Evolutionary conservation across 345 rosid genomes (phyloP), one percentile per base, ranked within the genome.

Genomic region (Euclidium syriacum): DNA sequence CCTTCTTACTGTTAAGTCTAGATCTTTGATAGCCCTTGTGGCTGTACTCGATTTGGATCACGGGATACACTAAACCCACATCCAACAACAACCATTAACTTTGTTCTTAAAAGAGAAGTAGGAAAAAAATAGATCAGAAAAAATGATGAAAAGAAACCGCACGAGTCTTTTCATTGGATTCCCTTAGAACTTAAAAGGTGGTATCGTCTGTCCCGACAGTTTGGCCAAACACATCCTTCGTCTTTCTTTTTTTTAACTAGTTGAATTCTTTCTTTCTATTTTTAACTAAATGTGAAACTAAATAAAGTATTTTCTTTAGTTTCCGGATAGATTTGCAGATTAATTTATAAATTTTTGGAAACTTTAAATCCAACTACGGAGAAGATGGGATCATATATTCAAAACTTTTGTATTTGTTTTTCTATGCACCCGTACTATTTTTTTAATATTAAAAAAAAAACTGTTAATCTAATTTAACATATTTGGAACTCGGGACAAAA

Each of bases 131-230:
- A 43, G 16, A 10, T 0, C 2, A 38, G 24, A 22, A 9, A 60
- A 62, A 62, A 56, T 71, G 64, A 63, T 62, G 59, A 48, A 14
- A 51, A n/a, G 64, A 72, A 27, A 67, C 67, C 72, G 67, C 72
- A 72, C 67, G 76, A 65, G 72, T 65, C 62, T 42, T 50, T 65
- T 59, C 76, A 65, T 72, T 66, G 72, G 76, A 72, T 72, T 72
- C 76, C 67, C 67, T 58, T 51, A 11, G 32, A 8, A n/a, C n/a
- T n/a, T n/a, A n/a, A n/a, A n/a, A 49, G 42, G 34, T 72, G 67
- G 30, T 56, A 56, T 54, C 23, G 26, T 47, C 53, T 29, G 54
- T 33, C 20, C 60, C 48, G 62, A 57, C 61, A 50, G 24, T 40
- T 40, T 57, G 65, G 51, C 54, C 54, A 19, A 26, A 49, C 43